Evolutionary conservation across 305 asterid genomes (phyloP).

Genomic region (Fraxinus dipetala): DNA sequence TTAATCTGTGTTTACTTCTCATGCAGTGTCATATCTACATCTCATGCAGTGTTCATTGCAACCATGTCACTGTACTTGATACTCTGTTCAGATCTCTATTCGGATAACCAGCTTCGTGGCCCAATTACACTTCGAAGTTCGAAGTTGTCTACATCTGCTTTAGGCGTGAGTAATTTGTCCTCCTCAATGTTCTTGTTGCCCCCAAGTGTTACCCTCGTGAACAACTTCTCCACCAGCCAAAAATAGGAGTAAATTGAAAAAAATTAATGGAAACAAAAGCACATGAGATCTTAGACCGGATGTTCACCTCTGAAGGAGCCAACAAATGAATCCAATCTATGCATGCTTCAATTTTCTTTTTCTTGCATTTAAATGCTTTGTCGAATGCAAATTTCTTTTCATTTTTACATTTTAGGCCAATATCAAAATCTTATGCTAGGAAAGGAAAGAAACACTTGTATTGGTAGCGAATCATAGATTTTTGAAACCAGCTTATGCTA

Average conservation of each 20-base stretch:
- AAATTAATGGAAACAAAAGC: background rate
- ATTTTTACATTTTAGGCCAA: background rate
- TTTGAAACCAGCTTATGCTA: background rate
- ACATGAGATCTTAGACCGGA: background rate
- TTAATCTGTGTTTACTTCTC: constrained; percentile 6
- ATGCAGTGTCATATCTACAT: constrained; percentile 70
- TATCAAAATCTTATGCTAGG: background rate
- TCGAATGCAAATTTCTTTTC: background rate
- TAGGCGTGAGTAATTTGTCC: constrained; percentile 56
- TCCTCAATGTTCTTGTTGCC: background rate
- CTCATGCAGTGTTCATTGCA: constrained; percentile 63
- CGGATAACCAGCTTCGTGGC: constrained; percentile 34
- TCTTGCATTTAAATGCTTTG: background rate
- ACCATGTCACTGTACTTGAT: constrained; percentile 53
- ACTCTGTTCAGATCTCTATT: constrained; percentile 59
- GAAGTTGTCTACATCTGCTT: constrained; percentile 46
- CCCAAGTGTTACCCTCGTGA: background rate
- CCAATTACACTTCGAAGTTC: constrained; percentile 56
- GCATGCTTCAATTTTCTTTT: background rate
- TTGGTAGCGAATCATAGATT: background rate
- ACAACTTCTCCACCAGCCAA: background rate
- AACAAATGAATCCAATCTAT: background rate
- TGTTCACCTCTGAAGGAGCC: background rate
- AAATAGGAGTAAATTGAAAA: background rate
- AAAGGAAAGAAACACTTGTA: background rate